Base-by-base conservation (phyloP, 805 yeast genomes). In the Dipodascus albidus region DNA sequence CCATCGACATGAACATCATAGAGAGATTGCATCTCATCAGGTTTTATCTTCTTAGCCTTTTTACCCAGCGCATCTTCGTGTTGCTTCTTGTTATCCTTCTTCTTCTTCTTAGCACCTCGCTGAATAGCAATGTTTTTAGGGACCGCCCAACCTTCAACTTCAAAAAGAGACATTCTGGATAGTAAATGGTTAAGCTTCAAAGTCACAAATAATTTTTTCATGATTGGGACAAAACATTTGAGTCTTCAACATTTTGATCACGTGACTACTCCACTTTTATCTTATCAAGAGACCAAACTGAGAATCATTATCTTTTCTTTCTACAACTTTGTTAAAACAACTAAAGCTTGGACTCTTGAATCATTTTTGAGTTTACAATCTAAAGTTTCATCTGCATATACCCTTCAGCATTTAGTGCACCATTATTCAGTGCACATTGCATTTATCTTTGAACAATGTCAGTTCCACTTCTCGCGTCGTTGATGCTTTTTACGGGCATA, bases 401-500 rank as follows among this genome's bases (percentile, higher is more conserved):
- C n/a, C n/a, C n/a, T n/a, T n/a, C n/a, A n/a, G n/a, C n/a, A n/a
- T n/a, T n/a, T n/a, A n/a, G n/a, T n/a, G n/a, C n/a, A n/a, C n/a
- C n/a, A n/a, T n/a, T n/a, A n/a, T n/a, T n/a, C n/a, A n/a, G n/a
- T n/a, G n/a, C n/a, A n/a, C n/a, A n/a, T n/a, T n/a, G n/a, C n/a
- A n/a, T n/a, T n/a, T n/a, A n/a, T n/a, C n/a, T n/a, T n/a, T n/a
- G n/a, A 38, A 38, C 44, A 14, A 38, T 38, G 44, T 38, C 44
- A 14, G 15, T 38, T n/a, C 44, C 59, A 38, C 23, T 57, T 11
- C 54, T 68, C 33, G 70, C 73, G 23, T 60, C 72, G 14, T 86
- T 87, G 2, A 80, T 87, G 47, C 70, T 86, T 33, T 66, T 79
- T 15, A 75, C 87, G 2, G 95, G 95, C 14, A 80, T 87, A 53